Base-by-base conservation (phyloP, 129 eudicot genomes). In the Arctium minus region DNA sequence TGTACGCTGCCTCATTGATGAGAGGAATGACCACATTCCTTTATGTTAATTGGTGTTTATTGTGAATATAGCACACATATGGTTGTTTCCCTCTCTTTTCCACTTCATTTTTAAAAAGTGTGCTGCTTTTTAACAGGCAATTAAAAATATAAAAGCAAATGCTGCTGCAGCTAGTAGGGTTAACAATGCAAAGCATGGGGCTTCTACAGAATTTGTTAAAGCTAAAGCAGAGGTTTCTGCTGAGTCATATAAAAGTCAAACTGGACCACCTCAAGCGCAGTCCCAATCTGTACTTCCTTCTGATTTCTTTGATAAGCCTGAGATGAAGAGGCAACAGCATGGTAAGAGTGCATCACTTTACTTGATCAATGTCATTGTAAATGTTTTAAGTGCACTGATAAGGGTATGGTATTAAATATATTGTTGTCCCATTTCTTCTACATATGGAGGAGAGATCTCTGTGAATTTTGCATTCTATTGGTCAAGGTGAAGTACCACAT, bases 291-390 rank as follows among this genome's bases (percentile, higher is more conserved):
- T 18, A 65, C 97, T 96, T 83, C 97, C 97, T 84, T 86, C 91
- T 12, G 79, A 85, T 79, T 94, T 94, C 84, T 93, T 96, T 81
- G 97, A 96, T 78, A 86, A 90, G 36, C 91, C 85, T 5, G 97
- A 82, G 60, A 18, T 84, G 50, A 93, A 93, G 88, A 90, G 79
- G 86, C 93, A 90, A 86, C 89, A 85, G 78, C 87, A 30, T 46
- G 97, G 99, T 93, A 86, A 75, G 86, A 67, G 35, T 39, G 38
- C 84, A 46, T 73, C 73, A 80, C 15, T 31, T 32, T 18, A 31
- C 22, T 69, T 38, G 32, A 46, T 69, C 71, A 48, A 40, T 69
- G 65, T 53, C 65, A 15, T 53, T 53, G 27, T 53, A 60, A 60
- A 60, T 60, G 68, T 60, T 60, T 60, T n/a, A 60, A 60, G 68